phyloP scores from a whole-genome alignment of 371 early-diverging fungal species.

The Saksenaea oblongispora region DNA sequence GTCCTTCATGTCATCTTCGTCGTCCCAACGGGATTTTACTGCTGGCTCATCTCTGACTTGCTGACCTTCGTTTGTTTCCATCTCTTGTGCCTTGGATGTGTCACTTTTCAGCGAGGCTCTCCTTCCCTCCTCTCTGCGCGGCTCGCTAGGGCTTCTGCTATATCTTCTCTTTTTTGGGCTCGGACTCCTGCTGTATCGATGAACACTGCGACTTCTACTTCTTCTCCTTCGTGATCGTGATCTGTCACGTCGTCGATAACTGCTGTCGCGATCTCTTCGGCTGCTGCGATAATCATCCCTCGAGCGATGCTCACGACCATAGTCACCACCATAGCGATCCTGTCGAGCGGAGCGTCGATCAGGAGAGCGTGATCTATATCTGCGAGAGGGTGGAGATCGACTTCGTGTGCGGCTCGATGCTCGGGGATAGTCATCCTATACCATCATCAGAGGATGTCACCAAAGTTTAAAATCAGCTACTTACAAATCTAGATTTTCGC shows the following conservation, averaged over 20 bases:
- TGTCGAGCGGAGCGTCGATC: constrained; percentile 11
- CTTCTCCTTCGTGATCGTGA: constrained; percentile 13
- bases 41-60: neutral
- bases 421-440: neutral
- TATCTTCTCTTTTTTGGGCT: constrained; percentile 7
- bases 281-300: constrained; percentile 24
- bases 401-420: neutral
- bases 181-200: constrained; percentile 4
- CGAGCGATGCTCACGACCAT: constrained; percentile 5
- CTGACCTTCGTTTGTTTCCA: neutral
- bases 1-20: neutral
- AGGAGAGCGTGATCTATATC: constrained; percentile 2
- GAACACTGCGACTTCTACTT: constrained; percentile 4
- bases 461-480: neutral
- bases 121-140: neutral
- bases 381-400: constrained; percentile 3
- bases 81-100: neutral
- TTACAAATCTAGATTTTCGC: constrained; percentile 23
- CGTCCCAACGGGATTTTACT: neutral
- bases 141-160: constrained; percentile 1
- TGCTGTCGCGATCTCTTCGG: constrained; percentile 10
- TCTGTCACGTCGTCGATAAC: constrained; percentile 10
- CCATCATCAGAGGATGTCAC: neutral
- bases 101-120: neutral
- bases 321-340: constrained; percentile 8